A percentile compares a stretch with the other conserved stretches of the same genome.
phyloP scores from a whole-genome alignment of 1,139 yeast genomes.

The Eremothecium cymbalariae region DNA sequence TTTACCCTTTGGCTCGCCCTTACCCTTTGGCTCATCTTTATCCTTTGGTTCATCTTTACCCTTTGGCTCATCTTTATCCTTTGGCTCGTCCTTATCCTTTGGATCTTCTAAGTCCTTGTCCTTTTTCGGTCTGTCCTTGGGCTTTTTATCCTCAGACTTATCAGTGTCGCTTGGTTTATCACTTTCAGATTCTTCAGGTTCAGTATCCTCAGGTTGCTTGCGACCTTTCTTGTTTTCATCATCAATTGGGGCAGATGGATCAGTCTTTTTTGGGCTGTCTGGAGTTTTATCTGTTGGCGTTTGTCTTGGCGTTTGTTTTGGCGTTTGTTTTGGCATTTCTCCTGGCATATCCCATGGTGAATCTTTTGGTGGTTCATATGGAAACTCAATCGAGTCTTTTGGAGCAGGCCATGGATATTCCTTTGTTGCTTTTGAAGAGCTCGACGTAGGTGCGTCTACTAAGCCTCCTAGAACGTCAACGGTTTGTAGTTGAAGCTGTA shows the following conservation, averaged over 20 bases:
- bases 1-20: not conserved
- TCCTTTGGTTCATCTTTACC: not conserved
- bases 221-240: slow-evolving; percentile 1
- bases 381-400: not conserved
- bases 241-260: not conserved
- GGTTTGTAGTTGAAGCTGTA: slow-evolving; percentile 1
- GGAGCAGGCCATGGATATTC: slow-evolving; percentile 3
- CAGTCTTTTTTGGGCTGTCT: not conserved
- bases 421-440: not conserved
- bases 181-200: not conserved
- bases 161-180: not conserved
- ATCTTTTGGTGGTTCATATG: not conserved
- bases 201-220: not conserved
- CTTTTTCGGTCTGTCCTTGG: not conserved
- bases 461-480: slow-evolving; percentile 1
- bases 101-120: too few species aligned
- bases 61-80: not conserved
- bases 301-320: not conserved
- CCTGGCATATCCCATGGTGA: slow-evolving; percentile 5
- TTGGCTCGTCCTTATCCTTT: too few species aligned
- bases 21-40: not conserved
- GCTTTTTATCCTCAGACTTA: slow-evolving; percentile 1
- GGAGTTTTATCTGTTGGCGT: not conserved
- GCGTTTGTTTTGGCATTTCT: not conserved
- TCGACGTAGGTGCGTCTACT: slow-evolving; percentile 1